Evolutionary conservation across 1,139 yeast species (phyloP), one percentile per base, ranked within the genome.

Genomic region (Hyphopichia burtonii): DNA sequence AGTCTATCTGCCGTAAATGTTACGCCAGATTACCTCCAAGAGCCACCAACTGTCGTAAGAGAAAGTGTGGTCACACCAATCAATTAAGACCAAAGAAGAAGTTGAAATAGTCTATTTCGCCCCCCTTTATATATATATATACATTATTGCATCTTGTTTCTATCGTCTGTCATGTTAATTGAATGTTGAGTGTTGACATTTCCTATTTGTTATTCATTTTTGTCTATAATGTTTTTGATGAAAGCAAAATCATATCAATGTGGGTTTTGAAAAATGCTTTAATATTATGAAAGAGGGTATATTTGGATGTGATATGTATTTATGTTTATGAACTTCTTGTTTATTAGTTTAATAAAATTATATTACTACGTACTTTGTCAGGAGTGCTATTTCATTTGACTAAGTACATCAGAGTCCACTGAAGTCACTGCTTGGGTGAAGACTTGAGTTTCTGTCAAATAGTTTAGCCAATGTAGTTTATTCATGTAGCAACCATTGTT

Each of bases 21-120:
- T 93, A 93, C 86, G 98, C 99, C 67, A 94, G 99, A 85, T 90
- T 93, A 72, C 99, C 99, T 71, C 96, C 98, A 77, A 93, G 98
- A 86, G 99, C 99, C 66, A 93, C 98, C 79, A 93, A 93, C 96
- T 93, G 99, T 86, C 90, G 99, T 84, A 93, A 93, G 98, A 90
- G 97, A 89, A 93, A 93, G 86, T 93, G 99, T 80, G 99, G 99
- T 70, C 99, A 93, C 95, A 83, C 96, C 76, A 93, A 93, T 84
- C 99, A 93, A 83, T 88, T 93, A 78, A 90, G 98, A 84, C 97
- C 97, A 80, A 91, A 91, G 96, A 93, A 93, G 96, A 93, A 93
- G 90, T 86, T 90, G 77, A 91, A 91, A 84, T 91, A 81, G 78
- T 72, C 77, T 68, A 68, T 74, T 33, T 36, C 38, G 38, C 38